Base-by-base conservation (phyloP, 1,284 basidiomycete genomes). In the Ceratobasidium sp. region DNA sequence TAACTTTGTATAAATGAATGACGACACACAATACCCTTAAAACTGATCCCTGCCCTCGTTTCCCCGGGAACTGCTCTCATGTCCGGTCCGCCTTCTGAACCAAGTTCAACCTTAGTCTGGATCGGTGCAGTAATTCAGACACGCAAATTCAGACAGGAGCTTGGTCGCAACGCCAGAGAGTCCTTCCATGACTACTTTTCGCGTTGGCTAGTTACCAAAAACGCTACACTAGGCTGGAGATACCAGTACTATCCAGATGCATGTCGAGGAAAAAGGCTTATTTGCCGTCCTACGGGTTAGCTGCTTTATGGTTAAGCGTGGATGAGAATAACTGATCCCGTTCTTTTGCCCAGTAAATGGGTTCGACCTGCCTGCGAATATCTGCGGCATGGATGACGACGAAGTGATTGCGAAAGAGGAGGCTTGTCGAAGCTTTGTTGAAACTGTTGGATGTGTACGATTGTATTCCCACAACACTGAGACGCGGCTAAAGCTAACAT, bases 231-330 rank as follows among this genome's bases (percentile, higher is more conserved):
- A 8, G n/a, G 34, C 2, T 68, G 50, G 29, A 2, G 27, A 4
- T 10, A 32, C 6, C 25, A 31, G n/a, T 7, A 40, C 12, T 29
- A 45, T 22, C 35, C 62, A 7, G 25, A 6, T 5, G 15, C 15
- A 12, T n/a, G 32, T 13, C 32, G 35, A n/a, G n/a, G 20, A 15
- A 31, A 53, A 2, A 35, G 20, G 10, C 22, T 65, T n/a, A 6
- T 53, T 5, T 65, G 62, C 47, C 22, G 15, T n/a, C 62, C 50
- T 10, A 43, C 42, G 27, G 22, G 62, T 65, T n/a, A 27, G 49
- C 20, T 8, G 7, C 29, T 8, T 5, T 12, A 25, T 50, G 12
- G 6, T 27, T 7, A 6, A 3, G 3, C 22, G 3, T 22, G 25
- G 13, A 7, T 20, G 22, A 6, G 7, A 7, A 15, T 6, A 8